A percentile compares a stretch with the other conserved stretches of the same genome.
Evolutionary conservation across 2,329 filamentous ascomycete species (phyloP).

Genomic region (Nigrospora sphaerica): DNA sequence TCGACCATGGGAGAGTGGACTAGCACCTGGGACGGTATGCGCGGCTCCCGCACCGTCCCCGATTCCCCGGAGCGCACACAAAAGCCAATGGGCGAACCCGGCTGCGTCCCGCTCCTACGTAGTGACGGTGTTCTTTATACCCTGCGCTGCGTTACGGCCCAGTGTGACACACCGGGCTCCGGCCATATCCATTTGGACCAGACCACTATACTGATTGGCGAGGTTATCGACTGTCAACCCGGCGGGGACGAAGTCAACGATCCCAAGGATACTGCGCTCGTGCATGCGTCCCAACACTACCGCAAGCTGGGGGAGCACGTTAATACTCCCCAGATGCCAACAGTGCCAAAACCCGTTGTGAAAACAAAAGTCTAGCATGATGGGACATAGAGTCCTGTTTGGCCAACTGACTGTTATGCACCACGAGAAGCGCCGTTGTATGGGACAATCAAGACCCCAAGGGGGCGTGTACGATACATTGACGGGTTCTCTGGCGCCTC

Average conservation of each 20-base stretch:
- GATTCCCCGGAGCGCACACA: background rate
- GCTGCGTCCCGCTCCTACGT: background rate
- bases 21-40: background rate
- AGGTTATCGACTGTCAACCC: background rate
- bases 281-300: background rate
- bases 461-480: no score
- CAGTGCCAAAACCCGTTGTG: no score
- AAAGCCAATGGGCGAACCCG: background rate
- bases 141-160: background rate
- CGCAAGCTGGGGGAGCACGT: background rate
- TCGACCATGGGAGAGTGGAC: background rate
- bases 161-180: background rate
- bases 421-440: no score
- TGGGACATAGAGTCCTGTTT: no score
- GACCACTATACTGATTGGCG: background rate
- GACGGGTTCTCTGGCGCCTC: no score
- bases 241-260: background rate
- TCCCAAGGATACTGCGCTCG: background rate
- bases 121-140: background rate
- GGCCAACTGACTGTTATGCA: no score
- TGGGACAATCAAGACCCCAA: no score
- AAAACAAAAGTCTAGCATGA: no score
- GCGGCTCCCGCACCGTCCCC: background rate
- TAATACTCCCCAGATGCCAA: no score
- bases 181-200: background rate